Base-by-base conservation (phyloP, 2,329 filamentous ascomycete species). In the Fusarium concolor region DNA sequence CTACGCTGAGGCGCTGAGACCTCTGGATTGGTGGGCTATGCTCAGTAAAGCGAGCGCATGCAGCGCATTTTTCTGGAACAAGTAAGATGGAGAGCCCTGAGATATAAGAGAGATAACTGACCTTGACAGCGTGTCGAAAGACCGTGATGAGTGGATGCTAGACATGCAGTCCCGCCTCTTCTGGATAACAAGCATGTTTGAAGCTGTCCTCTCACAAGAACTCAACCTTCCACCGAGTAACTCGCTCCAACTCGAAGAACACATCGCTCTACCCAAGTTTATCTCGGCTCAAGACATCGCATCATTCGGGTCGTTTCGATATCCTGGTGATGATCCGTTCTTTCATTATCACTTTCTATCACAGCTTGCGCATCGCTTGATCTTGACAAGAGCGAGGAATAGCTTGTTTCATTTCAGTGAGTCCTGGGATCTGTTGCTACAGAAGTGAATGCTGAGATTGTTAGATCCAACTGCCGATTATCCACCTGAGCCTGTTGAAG, bases 131-230 rank as follows among this genome's bases (percentile, higher is more conserved):
- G 6, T 56, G 3, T 59, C 67, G 0, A 6, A 58, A 15, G 67
- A 69, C 1, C 62, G 67, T 0, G 67, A 69, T 0, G 66, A 69
- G 14, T 70, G 67, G 67, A 70, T 70, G 67, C 53, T 70, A 0
- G 67, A 69, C 15, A 69, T 69, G 67, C 67, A 69, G 5, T 69
- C 67, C 2, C 62, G 67, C 2, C 57, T 69, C 0, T 69, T 70
- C 14, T 69, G 67, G 67, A 69, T 69, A n/a, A 70, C 67, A 10
- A 70, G 66, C 43, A 69, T 70, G 66, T 69, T 70, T 1, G 66
- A 67, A 56, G 66, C 67, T 0, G 67, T 69, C 1, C 58, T 69
- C 1, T 70, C 66, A 0, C 66, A 69, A 20, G 67, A 69, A 22
- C 66, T 69, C 0, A 51, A 70, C 9, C 62, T 69, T 0, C 67